Evolutionary conservation across 345 rosid genomes (phyloP), one percentile per base, ranked within the genome.

Genomic region (Conringia planisiliqua): DNA sequence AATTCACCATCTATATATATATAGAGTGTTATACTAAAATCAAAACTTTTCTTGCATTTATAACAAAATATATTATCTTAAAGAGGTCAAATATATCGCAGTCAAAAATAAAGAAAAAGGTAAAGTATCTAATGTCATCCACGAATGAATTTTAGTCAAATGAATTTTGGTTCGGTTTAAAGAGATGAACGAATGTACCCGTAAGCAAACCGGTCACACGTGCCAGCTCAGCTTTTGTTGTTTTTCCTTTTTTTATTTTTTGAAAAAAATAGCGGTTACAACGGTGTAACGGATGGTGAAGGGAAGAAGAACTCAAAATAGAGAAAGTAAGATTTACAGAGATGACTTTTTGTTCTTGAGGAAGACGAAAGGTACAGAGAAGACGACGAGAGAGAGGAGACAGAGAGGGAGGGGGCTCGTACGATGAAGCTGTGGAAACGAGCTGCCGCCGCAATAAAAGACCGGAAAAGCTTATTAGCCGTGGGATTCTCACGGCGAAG

Each of bases 361-460:
- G 59, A 32, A 68, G 55, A 66, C 22, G 62, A 48, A 66, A 56
- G 13, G 6, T 13, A 54, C 14, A 55, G 66, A 73, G 30, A 3
- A 73, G 65, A 66, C 57, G 11, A 24, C 18, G 40, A 40, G 27
- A 71, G 63, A 14, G 39, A 24, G 20, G 51, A 51, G 42, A 30
- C 22, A 74, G 57, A 10, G 40, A 18, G 30, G 58, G 59, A 35
- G 58, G 65, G n/a, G 38, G 57, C 33, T 16, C 35, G 30, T 22
- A 59, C 3, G 71, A 86, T 85, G 94, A 81, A 68, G 84, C 78
- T 91, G 20, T 88, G 94, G 98, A 83, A 71, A 44, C 84, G 85
- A 71, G 92, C 86, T 8, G 76, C 86, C 35, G 98, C 87, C 17
- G 86, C 88, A 33, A 74, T 93, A 22, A 93, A 93, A 81, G 97